Base-by-base conservation (phyloP, 1,139 yeast genomes). In the Candida dubliniensis region DNA sequence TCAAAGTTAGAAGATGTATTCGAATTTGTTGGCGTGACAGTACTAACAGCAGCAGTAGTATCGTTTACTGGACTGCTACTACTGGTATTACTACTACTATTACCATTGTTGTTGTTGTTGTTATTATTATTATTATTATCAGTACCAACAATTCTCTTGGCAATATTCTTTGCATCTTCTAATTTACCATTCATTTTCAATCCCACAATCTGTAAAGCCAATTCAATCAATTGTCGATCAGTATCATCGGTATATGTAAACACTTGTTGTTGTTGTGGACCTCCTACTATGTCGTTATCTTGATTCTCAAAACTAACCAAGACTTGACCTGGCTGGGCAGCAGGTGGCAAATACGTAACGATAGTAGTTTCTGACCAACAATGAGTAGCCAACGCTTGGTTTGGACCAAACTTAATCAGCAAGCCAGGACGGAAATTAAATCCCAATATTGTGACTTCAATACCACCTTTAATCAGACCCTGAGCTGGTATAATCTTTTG, bases 311-410 rank as follows among this genome's bases (percentile, higher is more conserved):
- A 85, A 25, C 90, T 80, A 2, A 93, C 97, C 49, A 88, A 74
- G 2, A 93, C 99, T 53, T 93, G 96, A 0, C 98, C 98, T 0
- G 97, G 84, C 44, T 76, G 80, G 4, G 84, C 66, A 0, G 97
- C 88, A 2, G 98, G 97, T 3, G 99, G 99, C 41, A 91, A 70
- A 56, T 87, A 91, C 0, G 97, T 89, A 2, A 93, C 96, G 48
- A 93, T 86, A 0, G 99, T 93, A 3, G 95, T 80, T 37, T 87
- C 95, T 39, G 95, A 88, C 98, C 98, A 93, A 63, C 96, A 90
- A 60, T 90, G 96, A 1, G 97, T 89, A 1, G 96, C 87, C 41
- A 88, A 70, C 0, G 97, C 95, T 50, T 77, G 74, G 58, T 82
- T 84, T 6, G 87, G 81, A 38, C 99, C 99, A 66, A 93, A 93